Percentiles rank a stretch among this genome's conserved stretches.
Evolutionary conservation across 495 filamentous ascomycete species (phyloP).

Genomic region (Polyplosphaeria fusca): DNA sequence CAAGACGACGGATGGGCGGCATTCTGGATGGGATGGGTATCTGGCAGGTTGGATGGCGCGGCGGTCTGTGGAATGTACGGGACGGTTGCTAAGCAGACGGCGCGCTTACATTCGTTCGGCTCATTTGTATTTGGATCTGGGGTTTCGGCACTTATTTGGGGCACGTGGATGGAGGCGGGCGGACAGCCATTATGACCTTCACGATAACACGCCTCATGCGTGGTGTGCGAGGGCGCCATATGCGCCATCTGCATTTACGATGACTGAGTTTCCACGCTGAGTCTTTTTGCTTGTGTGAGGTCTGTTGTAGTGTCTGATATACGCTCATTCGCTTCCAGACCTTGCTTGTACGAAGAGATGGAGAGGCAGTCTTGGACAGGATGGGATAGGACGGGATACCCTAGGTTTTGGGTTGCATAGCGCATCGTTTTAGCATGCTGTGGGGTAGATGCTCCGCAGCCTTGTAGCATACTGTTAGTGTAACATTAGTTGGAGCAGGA

Average conservation of each 20-base stretch:
- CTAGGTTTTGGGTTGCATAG: no score
- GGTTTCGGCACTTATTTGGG: constrained; percentile 10
- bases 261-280: constrained; percentile 6
- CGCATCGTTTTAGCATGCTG: no score
- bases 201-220: constrained; percentile 20
- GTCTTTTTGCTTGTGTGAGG: constrained; percentile 18
- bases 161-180: neutral
- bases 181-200: constrained; percentile 1
- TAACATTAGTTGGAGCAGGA: no score
- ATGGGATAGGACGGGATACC: no score
- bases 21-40: constrained; percentile 14
- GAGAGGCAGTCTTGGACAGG: no score
- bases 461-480: no score
- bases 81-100: no score
- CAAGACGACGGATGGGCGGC: constrained; percentile 20
- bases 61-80: constrained; percentile 2
- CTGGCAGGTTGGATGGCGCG: neutral
- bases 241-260: constrained; percentile 21
- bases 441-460: no score
- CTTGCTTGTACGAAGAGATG: constrained; percentile 21
- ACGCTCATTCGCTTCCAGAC: constrained; percentile 15
- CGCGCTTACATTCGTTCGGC: neutral
- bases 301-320: constrained; percentile 21
- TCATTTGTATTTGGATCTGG: constrained; percentile 23
- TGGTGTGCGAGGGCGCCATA: constrained; percentile 21